Conservation (phyloP, 148 eudicot species). For the Rhododendron simsii region DNA sequence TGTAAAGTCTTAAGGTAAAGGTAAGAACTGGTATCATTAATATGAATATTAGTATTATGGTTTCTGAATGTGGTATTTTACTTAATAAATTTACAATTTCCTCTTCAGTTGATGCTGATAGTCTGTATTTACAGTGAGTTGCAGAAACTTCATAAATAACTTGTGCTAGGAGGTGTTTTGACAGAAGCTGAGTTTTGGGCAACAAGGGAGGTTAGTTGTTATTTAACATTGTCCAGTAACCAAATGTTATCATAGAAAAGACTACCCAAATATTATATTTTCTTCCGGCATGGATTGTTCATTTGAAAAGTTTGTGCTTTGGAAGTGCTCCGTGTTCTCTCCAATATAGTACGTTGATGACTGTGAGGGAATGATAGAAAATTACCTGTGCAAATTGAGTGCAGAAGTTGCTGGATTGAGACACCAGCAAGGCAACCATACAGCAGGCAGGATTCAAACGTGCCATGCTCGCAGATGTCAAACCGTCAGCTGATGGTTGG, state of each 20-base stretch:
- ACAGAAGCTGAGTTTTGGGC: not conserved
- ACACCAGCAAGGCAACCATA: slow-evolving; percentile 34
- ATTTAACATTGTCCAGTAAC: too few species aligned
- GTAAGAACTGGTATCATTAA: not conserved
- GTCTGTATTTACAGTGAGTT: slow-evolving; percentile 57
- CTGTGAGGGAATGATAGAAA: slow-evolving; percentile 2
- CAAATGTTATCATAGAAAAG: too few species aligned
- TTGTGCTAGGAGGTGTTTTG: slow-evolving; percentile 65
- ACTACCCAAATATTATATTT: not conserved
- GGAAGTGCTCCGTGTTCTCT: not conserved
- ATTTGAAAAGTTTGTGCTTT: not conserved
- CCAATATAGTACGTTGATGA: not conserved
- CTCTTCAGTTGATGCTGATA: not conserved
- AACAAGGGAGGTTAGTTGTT: too few species aligned
- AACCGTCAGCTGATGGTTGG: too few species aligned
- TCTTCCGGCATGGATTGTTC: not conserved
- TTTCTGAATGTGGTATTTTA: not conserved
- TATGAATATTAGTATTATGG: not conserved
- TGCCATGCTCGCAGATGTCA: too few species aligned
- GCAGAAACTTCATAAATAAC: slow-evolving; percentile 77
- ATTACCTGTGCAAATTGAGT: slow-evolving; percentile 6
- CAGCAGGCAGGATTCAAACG: slow-evolving; percentile 49
- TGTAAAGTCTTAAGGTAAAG: not conserved
- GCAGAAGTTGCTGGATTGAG: slow-evolving; percentile 82
- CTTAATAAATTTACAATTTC: not conserved